Evolutionary conservation across 1,284 basidiomycete species (phyloP).

Genomic region (Agroathelia rolfsii): DNA sequence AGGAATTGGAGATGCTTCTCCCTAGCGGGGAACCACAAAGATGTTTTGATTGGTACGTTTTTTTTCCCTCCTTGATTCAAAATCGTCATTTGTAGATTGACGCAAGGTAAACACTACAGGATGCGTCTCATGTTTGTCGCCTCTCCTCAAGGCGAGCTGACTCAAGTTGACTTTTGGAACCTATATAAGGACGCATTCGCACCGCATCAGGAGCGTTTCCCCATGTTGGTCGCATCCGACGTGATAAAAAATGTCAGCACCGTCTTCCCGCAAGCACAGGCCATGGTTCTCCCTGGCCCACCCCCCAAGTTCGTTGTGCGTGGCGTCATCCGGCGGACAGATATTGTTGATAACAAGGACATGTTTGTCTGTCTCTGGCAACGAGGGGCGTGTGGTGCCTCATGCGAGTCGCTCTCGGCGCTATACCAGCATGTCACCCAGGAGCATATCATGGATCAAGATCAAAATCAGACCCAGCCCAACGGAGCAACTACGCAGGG

Average conservation of each 20-base stretch:
- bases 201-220: slow-evolving; percentile 41
- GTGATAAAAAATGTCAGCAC: slow-evolving; percentile 79
- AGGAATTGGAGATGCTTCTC: slow-evolving; percentile 54
- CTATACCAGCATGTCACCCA: slow-evolving; percentile 66
- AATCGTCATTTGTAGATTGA: slow-evolving; percentile 5
- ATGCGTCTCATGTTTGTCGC: slow-evolving; percentile 73
- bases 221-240: slow-evolving; percentile 69
- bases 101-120: slow-evolving; percentile 38
- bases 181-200: slow-evolving; percentile 71
- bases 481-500: no score
- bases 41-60: slow-evolving; percentile 64
- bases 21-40: slow-evolving; percentile 59
- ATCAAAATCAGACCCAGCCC: no score
- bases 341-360: no score
- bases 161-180: slow-evolving; percentile 87
- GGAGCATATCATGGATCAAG: slow-evolving; percentile 48
- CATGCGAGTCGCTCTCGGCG: slow-evolving; percentile 41
- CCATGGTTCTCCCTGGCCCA: slow-evolving; percentile 69
- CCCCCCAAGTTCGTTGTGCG: slow-evolving; percentile 71
- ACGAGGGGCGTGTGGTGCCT: slow-evolving; percentile 39
- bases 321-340: slow-evolving; percentile 61
- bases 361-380: slow-evolving; percentile 65
- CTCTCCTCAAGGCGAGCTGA: slow-evolving; percentile 64
- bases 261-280: slow-evolving; percentile 71
- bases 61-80: neutral